Conservation (phyloP, 2,329 filamentous ascomycete species). For the Claviceps citrina region DNA sequence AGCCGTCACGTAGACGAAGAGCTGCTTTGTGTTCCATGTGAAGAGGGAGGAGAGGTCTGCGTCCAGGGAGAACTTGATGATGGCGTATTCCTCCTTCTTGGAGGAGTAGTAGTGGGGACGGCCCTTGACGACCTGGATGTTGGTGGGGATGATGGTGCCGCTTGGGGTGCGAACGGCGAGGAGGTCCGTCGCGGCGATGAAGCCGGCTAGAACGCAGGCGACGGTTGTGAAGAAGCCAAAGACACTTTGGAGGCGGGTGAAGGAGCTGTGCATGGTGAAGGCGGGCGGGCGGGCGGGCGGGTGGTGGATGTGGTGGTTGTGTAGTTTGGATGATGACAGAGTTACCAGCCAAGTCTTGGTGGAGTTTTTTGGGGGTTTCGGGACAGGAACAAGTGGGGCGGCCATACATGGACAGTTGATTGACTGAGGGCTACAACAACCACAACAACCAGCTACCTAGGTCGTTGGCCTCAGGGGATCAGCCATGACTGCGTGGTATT, state of each 20-base stretch:
- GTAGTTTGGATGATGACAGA: neutral
- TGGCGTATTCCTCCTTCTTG: conserved; percentile 90
- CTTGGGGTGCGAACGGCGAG: conserved; percentile 52
- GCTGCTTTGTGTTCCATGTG: conserved; percentile 98
- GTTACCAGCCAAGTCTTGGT: no score
- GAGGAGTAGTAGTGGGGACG: conserved; percentile 89
- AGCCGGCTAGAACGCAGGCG: conserved; percentile 60
- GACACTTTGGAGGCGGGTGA: conserved; percentile 76
- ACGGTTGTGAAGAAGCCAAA: conserved; percentile 98
- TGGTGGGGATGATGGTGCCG: conserved; percentile 46
- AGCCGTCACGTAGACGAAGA: conserved; percentile 92
- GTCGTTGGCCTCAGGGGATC: no score
- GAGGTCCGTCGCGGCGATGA: conserved; percentile 71
- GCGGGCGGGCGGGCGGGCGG: no score
- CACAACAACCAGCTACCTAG: no score
- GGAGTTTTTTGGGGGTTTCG: no score
- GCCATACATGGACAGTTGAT: no score
- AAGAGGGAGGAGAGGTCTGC: conserved; percentile 85
- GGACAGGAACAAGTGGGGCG: no score
- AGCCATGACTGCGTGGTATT: neutral
- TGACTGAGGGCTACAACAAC: no score
- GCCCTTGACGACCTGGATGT: conserved; percentile 83
- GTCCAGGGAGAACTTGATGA: conserved; percentile 84
- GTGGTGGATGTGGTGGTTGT: neutral
- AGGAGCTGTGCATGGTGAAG: conserved; percentile 65